Evolutionary conservation across 2,329 filamentous ascomycete species (phyloP).

Genomic region (Peltaster fructicola): DNA sequence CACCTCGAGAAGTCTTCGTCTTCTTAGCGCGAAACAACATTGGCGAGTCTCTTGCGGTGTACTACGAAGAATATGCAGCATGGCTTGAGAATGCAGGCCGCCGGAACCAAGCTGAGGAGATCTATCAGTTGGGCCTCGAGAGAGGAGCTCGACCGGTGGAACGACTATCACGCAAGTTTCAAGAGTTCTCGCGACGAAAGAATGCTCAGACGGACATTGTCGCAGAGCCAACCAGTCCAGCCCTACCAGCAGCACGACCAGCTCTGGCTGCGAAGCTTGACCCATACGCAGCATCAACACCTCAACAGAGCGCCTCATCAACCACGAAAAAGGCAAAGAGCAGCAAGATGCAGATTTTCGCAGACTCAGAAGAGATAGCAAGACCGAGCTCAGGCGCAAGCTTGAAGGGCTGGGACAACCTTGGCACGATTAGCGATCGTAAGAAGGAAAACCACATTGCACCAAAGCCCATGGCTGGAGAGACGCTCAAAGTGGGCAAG

Average conservation of each 20-base stretch:
- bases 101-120: slow-evolving; percentile 84
- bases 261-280: slow-evolving; percentile 74
- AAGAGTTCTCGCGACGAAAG: slow-evolving; percentile 70
- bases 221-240: slow-evolving; percentile 63
- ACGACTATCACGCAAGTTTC: slow-evolving; percentile 72
- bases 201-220: slow-evolving; percentile 45
- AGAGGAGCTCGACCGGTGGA: slow-evolving; percentile 68
- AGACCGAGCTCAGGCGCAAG: slow-evolving; percentile 37
- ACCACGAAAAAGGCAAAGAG: slow-evolving; percentile 47
- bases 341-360: slow-evolving; percentile 80
- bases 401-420: slow-evolving; percentile 75
- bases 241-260: slow-evolving; percentile 64
- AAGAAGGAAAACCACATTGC: slow-evolving; percentile 89
- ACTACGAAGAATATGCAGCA: slow-evolving; percentile 90
- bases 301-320: slow-evolving; percentile 34
- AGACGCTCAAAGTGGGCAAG: slow-evolving; percentile 74
- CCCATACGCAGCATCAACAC: slow-evolving; percentile 50
- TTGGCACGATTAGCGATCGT: slow-evolving; percentile 68
- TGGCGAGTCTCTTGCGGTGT: slow-evolving; percentile 72
- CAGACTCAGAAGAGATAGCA: slow-evolving; percentile 42
- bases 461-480: slow-evolving; percentile 77
- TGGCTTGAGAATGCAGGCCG: slow-evolving; percentile 75
- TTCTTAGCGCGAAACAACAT: slow-evolving; percentile 80
- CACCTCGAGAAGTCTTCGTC: slow-evolving; percentile 82
- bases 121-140: slow-evolving; percentile 80